Evolutionary conservation across 176 grass and related monocot species (phyloP).

Genomic region (Triticum urartu): DNA sequence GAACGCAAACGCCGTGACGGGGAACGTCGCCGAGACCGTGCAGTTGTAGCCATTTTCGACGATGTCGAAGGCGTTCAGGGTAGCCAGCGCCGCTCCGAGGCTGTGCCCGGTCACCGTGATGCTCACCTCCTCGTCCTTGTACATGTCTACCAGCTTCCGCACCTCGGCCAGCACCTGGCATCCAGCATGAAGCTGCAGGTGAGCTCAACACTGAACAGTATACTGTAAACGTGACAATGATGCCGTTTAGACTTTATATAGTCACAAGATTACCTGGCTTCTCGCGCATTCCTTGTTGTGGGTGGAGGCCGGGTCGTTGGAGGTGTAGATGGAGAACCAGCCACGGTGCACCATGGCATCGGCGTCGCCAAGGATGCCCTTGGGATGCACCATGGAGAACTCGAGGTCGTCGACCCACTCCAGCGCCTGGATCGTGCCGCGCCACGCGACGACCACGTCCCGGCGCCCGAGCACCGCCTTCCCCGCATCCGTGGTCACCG

Average conservation of each 20-base stretch:
- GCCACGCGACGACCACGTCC: conserved; percentile 83
- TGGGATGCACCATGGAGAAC: conserved; percentile 47
- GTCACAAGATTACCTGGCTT: conserved; percentile 19
- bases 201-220: neutral
- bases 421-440: conserved; percentile 51
- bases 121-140: conserved; percentile 62
- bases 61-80: conserved; percentile 78
- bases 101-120: conserved; percentile 76
- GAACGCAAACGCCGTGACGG: conserved; percentile 53
- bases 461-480: conserved; percentile 53
- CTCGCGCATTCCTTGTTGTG: conserved; percentile 58
- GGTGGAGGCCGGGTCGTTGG: conserved; percentile 37
- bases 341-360: conserved; percentile 60
- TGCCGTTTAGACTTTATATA: too few species aligned
- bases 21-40: neutral
- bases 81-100: conserved; percentile 65
- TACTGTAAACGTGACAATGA: neutral
- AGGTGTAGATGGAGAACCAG: conserved; percentile 74
- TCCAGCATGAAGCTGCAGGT: neutral
- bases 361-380: conserved; percentile 4
- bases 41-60: conserved; percentile 44
- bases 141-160: conserved; percentile 44
- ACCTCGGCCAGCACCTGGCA: conserved; percentile 65
- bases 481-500: conserved; percentile 73
- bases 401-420: conserved; percentile 87